Evolutionary conservation across 176 grass and related monocot genomes (phyloP), one percentile per base, ranked within the genome.

Genomic region (Hordeum marinum): DNA sequence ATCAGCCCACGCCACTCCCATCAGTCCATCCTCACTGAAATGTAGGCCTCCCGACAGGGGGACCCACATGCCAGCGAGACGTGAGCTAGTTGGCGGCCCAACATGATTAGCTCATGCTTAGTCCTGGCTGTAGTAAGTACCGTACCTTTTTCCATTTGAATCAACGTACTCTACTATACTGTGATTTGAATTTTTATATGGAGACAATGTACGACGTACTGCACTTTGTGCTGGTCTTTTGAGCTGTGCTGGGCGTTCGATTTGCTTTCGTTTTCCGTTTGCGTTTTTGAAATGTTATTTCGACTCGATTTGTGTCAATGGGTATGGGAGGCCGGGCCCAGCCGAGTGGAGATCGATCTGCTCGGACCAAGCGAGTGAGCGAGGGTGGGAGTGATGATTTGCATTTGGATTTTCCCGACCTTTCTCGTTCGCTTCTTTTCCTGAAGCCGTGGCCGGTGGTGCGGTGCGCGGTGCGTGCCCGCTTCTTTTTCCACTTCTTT

Each of bases 381-480:
- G 41, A 37, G 40, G 0, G 77, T 81, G 82, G 75, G 79, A 80
- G 78, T 61, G 80, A 90, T 83, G 60, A 82, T 86, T 90, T 15
- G 32, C 41, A 50, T 80, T 87, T 83, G 80, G 68, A 87, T 60
- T n/a, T 61, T 34, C 39, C 48, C 27, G 60, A 37, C 2, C 73
- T 90, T 40, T 50, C 50, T 25, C 14, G 12, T 69, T 59, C 42
- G n/a, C 46, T 40, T 31, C 31, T 45, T 40, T 46, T 12, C 23
- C 36, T 66, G 37, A 2, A 37, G 13, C 39, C 35, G 26, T 80
- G 78, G 78, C 41, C 78, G 78, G 78, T 62, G 75, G 74, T 68
- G 63, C 13, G 55, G 55, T 64, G 62, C 7, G 63, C 35, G 64
- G 31, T 35, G 63, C 42, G 21, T 13, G 39, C 40, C 2, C 29